Base-by-base conservation (phyloP, 2,329 filamentous ascomycete genomes). In the Colletotrichum acutatum region DNA sequence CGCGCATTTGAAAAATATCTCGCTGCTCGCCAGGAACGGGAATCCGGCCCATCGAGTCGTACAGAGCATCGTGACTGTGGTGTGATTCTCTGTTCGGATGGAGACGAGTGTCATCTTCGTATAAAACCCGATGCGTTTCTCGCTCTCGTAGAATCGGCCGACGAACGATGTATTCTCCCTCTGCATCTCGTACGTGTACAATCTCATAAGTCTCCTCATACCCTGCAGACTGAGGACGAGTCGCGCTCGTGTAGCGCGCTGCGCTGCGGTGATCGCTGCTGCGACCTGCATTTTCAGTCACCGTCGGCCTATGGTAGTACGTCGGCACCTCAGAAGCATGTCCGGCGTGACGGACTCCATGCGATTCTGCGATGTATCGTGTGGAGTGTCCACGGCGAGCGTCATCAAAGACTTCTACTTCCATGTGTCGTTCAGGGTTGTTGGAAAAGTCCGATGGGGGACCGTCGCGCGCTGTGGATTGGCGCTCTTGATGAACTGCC, bases 151-250 rank as follows among this genome's bases (percentile, higher is more conserved):
- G 77, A 28, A 85, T 75, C 5, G 85, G 85, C 32, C 85, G 82
- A 52, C 83, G 82, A 66, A 87, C 82, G 72, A 85, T 84, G 72
- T 88, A 88, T 61, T 86, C 82, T 12, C 86, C 86, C 24, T 83
- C 78, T 2, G 83, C 79, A 75, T 86, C 84, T 14, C 82, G 80
- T 8, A 86, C 83, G 52, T 85, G 83, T 42, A 89, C 81, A 12
- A 87, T 79, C 76, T 89, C 87, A 71, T 84, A 85, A 5, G 82
- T 75, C 59, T 83, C 83, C 6, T 77, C 69, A 16, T 62, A 65
- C 24, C 65, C 69, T 22, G 53, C 11, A 26, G 69, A 34, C 5
- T 28, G 46, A 46, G 22, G 16, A 8, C 57, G 46, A 11, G 32
- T 14, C 49, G 49, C 46, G 28, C 32, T 16, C 4, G 54, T 24